Percentiles rank a stretch among this genome's conserved stretches.
Conservation (phyloP, 2,329 filamentous ascomycete species). For the Akanthomyces uredinophilus region DNA sequence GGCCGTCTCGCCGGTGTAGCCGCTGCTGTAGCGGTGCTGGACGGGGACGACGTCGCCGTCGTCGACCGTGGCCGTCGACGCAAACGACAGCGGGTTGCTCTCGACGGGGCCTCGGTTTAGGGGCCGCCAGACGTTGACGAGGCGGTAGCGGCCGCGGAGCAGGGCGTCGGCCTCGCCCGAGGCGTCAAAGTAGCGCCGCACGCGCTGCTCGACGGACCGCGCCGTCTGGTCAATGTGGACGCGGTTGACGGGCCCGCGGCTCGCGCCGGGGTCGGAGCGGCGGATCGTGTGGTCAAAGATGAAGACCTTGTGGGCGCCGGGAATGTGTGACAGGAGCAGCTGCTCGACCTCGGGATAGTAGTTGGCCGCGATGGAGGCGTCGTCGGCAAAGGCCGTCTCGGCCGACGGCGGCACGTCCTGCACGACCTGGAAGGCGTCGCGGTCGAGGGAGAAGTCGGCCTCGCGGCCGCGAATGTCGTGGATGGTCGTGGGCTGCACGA, state of each 20-base stretch:
- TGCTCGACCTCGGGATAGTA: constrained; percentile 85
- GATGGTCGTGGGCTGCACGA: constrained; percentile 50
- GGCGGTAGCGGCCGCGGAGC: constrained; percentile 65
- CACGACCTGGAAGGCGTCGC: constrained; percentile 68
- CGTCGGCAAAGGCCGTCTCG: constrained; percentile 59
- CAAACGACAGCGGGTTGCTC: constrained; percentile 63
- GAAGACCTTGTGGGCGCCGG: constrained; percentile 60
- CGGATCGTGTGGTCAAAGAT: constrained; percentile 89
- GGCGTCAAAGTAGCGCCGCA: constrained; percentile 54
- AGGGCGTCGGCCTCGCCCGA: constrained; percentile 61
- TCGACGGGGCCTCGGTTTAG: constrained; percentile 55
- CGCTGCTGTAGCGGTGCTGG: constrained; percentile 63
- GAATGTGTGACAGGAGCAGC: constrained; percentile 62
- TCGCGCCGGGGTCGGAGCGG: constrained; percentile 52
- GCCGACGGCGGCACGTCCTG: constrained; percentile 50
- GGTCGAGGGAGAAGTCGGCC: constrained; percentile 60
- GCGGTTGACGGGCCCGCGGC: constrained; percentile 62
- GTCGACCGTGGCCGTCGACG: constrained; percentile 56
- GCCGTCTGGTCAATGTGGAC: constrained; percentile 84
- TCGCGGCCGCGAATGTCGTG: constrained; percentile 71
- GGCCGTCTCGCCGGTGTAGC: constrained; percentile 68
- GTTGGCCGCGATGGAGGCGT: constrained; percentile 59
- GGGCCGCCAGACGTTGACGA: constrained; percentile 83
- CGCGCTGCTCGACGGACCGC: constrained; percentile 59
- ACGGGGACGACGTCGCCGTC: constrained; percentile 65